phyloP scores from a whole-genome alignment of 2,329 filamentous ascomycete species.

The Penicillium sp. region DNA sequence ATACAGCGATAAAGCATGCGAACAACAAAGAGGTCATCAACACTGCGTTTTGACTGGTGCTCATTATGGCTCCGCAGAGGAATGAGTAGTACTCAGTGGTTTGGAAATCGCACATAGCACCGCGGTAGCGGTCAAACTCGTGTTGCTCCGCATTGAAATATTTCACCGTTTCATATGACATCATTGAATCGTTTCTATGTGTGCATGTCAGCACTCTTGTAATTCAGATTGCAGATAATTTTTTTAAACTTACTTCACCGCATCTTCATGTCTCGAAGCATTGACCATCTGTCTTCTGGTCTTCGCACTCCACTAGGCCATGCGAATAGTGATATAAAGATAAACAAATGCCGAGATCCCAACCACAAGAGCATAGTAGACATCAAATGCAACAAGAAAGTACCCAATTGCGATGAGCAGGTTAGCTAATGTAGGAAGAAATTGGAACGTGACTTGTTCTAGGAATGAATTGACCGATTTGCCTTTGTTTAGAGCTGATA shows the following conservation, averaged over 20 bases:
- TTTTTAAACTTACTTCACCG: constrained; percentile 62
- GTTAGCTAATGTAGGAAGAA: constrained; percentile 59
- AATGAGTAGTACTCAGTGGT: constrained; percentile 61
- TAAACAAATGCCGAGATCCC: constrained; percentile 53
- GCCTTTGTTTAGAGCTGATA: constrained; percentile 48
- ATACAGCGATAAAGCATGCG: constrained; percentile 65
- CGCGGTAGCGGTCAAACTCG: constrained; percentile 65
- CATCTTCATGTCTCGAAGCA: constrained; percentile 84
- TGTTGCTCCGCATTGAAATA: constrained; percentile 77
- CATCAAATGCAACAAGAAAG: constrained; percentile 56
- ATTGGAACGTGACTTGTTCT: constrained; percentile 61
- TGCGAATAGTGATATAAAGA: constrained; percentile 50
- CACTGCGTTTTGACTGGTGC: constrained; percentile 68
- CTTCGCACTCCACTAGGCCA: constrained; percentile 76
- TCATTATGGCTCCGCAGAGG: constrained; percentile 66
- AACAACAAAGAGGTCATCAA: constrained; percentile 65
- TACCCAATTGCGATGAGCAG: constrained; percentile 57
- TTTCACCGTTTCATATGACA: constrained; percentile 86
- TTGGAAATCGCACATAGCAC: constrained; percentile 65
- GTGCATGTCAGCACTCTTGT: not conserved
- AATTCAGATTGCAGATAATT: too few relatives aligned
- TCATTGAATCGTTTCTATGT: constrained; percentile 77
- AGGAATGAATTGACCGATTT: constrained; percentile 48
- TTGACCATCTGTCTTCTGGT: constrained; percentile 88
- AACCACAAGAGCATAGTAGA: constrained; percentile 56